A percentile compares a stretch with the other conserved stretches of the same genome.
Evolutionary conservation across 1,139 yeast genomes (phyloP).

Genomic region (Lizanozyma gosingica): DNA sequence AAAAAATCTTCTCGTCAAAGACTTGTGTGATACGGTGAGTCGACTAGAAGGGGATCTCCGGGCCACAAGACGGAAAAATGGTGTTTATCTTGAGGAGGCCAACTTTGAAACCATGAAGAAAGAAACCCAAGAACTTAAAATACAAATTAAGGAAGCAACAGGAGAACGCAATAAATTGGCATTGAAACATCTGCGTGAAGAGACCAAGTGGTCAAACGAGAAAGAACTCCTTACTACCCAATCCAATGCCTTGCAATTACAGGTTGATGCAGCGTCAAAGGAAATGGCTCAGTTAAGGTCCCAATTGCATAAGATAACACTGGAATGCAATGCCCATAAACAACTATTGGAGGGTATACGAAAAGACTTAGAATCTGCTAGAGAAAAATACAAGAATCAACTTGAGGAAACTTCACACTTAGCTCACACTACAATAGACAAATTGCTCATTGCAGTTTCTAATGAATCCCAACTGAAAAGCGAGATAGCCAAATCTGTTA

Average conservation of each 20-base stretch:
- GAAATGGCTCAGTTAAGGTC: not conserved
- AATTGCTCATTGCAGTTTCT: not conserved
- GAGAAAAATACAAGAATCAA: not conserved
- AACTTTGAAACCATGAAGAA: slow-evolving; percentile 45
- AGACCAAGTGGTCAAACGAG: not conserved
- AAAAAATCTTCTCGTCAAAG: slow-evolving; percentile 50
- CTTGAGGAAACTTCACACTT: not conserved
- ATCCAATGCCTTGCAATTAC: not conserved
- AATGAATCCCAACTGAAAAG: not conserved
- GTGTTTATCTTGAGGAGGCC: slow-evolving; percentile 50
- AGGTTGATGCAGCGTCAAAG: not conserved
- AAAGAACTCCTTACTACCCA: not conserved
- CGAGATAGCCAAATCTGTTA: not conserved
- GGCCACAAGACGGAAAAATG: slow-evolving; percentile 56
- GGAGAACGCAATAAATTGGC: not conserved
- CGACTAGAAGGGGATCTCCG: slow-evolving; percentile 47
- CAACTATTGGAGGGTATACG: not conserved
- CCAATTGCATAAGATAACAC: not conserved
- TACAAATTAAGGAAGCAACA: slow-evolving; percentile 15
- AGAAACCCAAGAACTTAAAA: slow-evolving; percentile 18
- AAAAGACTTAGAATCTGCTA: not conserved
- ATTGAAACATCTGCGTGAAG: not conserved
- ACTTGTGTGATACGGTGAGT: slow-evolving; percentile 47
- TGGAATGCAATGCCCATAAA: not conserved
- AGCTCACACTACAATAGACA: not conserved